A percentile compares a stretch with the other conserved stretches of the same genome.
Evolutionary conservation across 2,329 filamentous ascomycete species (phyloP).

Genomic region (Ophiosphaerella narmari): DNA sequence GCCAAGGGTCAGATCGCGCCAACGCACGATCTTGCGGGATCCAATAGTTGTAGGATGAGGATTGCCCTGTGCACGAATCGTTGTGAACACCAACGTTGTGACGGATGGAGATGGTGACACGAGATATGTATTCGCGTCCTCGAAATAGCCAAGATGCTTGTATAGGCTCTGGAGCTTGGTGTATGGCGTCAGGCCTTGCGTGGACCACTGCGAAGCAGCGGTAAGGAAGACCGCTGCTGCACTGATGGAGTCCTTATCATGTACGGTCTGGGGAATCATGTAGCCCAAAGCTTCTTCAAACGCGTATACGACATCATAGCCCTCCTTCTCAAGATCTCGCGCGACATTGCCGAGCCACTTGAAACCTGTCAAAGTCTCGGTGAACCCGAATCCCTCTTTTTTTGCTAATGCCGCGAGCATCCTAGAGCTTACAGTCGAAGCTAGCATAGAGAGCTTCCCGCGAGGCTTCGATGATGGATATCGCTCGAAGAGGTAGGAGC

Average conservation of each 20-base stretch:
- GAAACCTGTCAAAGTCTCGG: conserved; percentile 68
- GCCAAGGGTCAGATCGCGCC: conserved; percentile 66
- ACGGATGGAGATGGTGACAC: conserved; percentile 59
- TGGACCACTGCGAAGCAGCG: conserved; percentile 57
- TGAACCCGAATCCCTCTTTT: conserved; percentile 60
- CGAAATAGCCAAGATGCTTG: conserved; percentile 62
- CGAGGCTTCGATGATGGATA: conserved; percentile 42
- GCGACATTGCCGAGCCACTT: conserved; percentile 70
- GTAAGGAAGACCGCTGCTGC: conserved; percentile 64
- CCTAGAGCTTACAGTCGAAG: conserved; percentile 67
- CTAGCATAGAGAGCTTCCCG: conserved; percentile 59
- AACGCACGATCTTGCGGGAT: conserved; percentile 57
- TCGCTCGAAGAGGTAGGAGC: conserved; percentile 60
- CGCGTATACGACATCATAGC: conserved; percentile 60
- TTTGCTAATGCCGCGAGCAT: conserved; percentile 64
- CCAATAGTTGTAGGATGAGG: conserved; percentile 56
- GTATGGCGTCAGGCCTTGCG: conserved; percentile 60
- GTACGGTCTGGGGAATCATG: conserved; percentile 66
- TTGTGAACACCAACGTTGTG: conserved; percentile 60
- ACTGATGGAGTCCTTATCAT: conserved; percentile 68
- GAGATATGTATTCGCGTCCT: conserved; percentile 68
- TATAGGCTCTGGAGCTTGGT: conserved; percentile 63
- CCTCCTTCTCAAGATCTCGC: conserved; percentile 53
- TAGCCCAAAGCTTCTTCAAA: conserved; percentile 71
- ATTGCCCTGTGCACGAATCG: conserved; percentile 54